Evolutionary conservation across 805 yeast species (phyloP).

Genomic region (Ogataea corticis): DNA sequence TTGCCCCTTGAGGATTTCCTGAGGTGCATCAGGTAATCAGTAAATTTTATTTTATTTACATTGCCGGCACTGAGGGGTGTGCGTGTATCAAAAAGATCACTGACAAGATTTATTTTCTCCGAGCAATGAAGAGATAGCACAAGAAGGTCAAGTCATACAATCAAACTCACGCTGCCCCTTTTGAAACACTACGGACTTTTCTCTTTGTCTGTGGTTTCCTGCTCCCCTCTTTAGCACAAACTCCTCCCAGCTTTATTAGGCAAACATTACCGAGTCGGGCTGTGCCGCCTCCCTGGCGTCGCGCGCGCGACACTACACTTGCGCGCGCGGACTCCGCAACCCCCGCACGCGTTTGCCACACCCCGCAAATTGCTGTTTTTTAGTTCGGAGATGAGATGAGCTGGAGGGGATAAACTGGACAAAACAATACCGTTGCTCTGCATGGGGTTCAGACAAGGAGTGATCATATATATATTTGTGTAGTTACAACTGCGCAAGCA

Average conservation of each 20-base stretch:
- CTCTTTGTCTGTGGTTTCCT: neutral
- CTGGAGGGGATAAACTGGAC: neutral
- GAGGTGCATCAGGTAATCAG: neutral
- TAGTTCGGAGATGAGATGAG: constrained; percentile 2
- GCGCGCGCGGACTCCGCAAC: constrained; percentile 5
- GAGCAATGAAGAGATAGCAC: too few species aligned
- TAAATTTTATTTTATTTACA: too few species aligned
- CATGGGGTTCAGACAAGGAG: neutral
- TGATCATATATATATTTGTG: neutral
- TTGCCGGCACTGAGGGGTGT: neutral
- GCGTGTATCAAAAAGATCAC: neutral
- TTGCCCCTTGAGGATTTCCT: neutral
- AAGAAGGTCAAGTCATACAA: too few species aligned
- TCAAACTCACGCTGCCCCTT: too few species aligned
- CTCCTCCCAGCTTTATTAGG: neutral
- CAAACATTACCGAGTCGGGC: constrained; percentile 2
- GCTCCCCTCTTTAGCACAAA: neutral
- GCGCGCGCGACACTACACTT: neutral
- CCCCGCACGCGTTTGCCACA: constrained; percentile 7
- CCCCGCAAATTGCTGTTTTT: constrained; percentile 14
- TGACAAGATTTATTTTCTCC: too few species aligned
- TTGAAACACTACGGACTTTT: too few species aligned
- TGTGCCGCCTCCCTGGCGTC: neutral
- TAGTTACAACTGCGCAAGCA: neutral
- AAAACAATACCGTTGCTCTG: neutral